These are phyloP conservation scores for Sporobolomyces pararoseus DNA, from an alignment of 768 basidiomycete species.

Conservation along the genomic window DNA sequence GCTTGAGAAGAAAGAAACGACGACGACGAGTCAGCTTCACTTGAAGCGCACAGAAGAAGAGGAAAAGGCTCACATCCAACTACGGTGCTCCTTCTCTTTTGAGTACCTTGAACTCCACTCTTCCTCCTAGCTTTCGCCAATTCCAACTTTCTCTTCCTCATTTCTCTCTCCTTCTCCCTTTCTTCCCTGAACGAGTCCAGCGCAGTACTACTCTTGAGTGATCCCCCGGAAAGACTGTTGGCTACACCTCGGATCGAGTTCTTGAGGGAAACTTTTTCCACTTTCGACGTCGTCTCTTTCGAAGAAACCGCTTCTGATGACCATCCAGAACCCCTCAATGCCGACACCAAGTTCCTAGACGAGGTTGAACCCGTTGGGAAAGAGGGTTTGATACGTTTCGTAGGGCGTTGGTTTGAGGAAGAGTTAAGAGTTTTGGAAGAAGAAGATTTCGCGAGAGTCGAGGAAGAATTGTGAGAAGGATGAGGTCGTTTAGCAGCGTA, in stretches of 20 bases:
- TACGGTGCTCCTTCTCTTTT: constrained; percentile 10
- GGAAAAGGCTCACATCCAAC: too few species aligned
- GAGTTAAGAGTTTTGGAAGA: too few species aligned
- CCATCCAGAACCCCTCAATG: constrained; percentile 4
- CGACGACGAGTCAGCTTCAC: constrained; percentile 3
- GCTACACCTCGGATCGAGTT: too few species aligned
- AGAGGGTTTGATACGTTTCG: constrained; percentile 3
- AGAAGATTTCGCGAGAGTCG: constrained; percentile 2
- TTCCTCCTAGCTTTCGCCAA: constrained; percentile 36
- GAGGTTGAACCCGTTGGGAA: not conserved
- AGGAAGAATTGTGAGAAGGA: not conserved
- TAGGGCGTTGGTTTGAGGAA: too few species aligned
- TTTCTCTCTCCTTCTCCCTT: constrained; percentile 17
- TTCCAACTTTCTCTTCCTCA: constrained; percentile 31
- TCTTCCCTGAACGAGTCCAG: too few species aligned
- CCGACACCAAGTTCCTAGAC: not conserved
- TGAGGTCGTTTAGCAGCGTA: not conserved
- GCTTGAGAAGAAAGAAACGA: too few species aligned
- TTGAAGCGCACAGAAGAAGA: too few species aligned
- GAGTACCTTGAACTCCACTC: not conserved
- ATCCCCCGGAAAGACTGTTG: too few species aligned
- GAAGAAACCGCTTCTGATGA: too few species aligned
- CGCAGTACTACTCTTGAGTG: too few species aligned
- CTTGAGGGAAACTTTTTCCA: too few species aligned
- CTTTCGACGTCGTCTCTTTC: too few species aligned